These are phyloP conservation scores for Cephaloascus albidus DNA, from an alignment of 805 yeast species.

Conservation along the genomic window DNA sequence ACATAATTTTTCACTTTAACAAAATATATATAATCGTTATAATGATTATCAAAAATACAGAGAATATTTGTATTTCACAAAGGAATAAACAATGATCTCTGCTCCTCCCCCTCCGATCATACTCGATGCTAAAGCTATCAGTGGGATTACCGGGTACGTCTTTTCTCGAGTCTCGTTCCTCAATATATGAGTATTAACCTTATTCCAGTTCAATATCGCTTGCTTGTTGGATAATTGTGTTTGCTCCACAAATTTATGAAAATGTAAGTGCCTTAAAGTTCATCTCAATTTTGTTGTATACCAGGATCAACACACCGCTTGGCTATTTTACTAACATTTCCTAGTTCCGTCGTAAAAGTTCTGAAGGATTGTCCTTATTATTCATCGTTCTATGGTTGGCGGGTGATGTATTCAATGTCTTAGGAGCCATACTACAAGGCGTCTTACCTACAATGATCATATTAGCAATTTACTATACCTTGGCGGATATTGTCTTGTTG, in stretches of 20 bases:
- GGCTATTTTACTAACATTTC: not conserved
- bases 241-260: slow-evolving; percentile 94
- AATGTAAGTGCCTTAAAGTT: slow-evolving; percentile 32
- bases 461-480: slow-evolving; percentile 84
- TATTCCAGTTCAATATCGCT: slow-evolving; percentile 66
- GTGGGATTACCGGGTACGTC: slow-evolving; percentile 58
- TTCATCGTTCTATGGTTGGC: slow-evolving; percentile 87
- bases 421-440: slow-evolving; percentile 86
- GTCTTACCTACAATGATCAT: slow-evolving; percentile 92
- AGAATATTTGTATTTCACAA: too few species aligned
- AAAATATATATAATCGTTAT: too few species aligned
- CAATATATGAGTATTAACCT: too few species aligned
- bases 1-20: too few species aligned
- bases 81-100: too few species aligned
- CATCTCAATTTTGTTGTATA: too few species aligned
- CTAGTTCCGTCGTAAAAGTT: slow-evolving; percentile 60
- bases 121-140: slow-evolving; percentile 59
- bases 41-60: too few species aligned
- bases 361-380: slow-evolving; percentile 82
- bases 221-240: slow-evolving; percentile 97
- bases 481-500: slow-evolving; percentile 79
- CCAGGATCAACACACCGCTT: too few species aligned
- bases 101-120: slow-evolving; percentile 61
- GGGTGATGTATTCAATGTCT: slow-evolving; percentile 89
- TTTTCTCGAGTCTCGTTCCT: not conserved